Conservation (phyloP, 2,329 filamentous ascomycete species). For the Bipolaris bicolor region DNA sequence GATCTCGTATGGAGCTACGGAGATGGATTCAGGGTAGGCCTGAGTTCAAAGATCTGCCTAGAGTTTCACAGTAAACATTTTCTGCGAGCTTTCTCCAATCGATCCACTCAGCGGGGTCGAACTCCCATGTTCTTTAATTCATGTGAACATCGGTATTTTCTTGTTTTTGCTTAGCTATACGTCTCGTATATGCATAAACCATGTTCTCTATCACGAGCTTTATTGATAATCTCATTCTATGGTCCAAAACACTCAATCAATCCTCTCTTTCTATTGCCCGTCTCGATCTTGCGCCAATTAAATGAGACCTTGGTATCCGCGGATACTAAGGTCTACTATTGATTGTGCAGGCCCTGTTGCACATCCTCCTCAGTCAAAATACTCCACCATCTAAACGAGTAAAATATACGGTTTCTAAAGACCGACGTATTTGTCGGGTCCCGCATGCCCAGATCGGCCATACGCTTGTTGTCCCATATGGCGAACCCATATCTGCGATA, state of each 20-base stretch:
- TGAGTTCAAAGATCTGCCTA: neutral
- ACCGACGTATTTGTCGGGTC: neutral
- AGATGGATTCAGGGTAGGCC: neutral
- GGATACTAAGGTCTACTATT: neutral
- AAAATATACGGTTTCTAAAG: neutral
- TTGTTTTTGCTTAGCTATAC: neutral
- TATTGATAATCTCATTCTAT: neutral
- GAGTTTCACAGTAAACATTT: neutral
- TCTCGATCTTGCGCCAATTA: neutral
- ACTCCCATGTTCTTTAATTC: neutral
- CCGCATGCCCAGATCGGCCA: conserved; percentile 15
- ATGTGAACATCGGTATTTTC: neutral
- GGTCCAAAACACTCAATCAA: neutral
- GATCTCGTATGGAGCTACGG: neutral
- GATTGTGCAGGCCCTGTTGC: neutral
- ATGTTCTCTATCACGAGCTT: conserved; percentile 1
- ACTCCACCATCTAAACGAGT: conserved; percentile 8
- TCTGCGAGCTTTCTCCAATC: neutral
- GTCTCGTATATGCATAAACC: neutral
- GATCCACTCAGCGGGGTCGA: neutral
- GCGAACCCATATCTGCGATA: conserved; percentile 17
- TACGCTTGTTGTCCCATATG: conserved; percentile 19
- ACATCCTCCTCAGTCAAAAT: neutral
- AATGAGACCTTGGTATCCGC: neutral
- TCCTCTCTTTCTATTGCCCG: neutral